These are phyloP conservation scores for Sordaria brevicollis DNA, from an alignment of 495 filamentous ascomycete genomes.

Conservation along the genomic window DNA sequence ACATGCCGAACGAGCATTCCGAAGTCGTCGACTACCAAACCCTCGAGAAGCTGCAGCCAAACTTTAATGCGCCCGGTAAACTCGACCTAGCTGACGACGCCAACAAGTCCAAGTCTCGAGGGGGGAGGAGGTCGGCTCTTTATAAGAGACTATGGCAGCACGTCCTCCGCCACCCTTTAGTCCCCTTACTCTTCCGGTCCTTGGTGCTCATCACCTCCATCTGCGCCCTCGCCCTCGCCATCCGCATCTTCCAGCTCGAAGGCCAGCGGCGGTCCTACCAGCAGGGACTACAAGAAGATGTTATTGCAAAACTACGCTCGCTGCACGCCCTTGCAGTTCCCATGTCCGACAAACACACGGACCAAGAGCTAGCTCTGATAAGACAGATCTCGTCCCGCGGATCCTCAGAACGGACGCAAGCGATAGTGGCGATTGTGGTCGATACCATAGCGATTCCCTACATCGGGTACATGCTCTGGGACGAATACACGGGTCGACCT, in stretches of 20 bases:
- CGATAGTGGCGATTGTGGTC: constrained; percentile 82
- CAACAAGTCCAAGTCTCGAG: not conserved
- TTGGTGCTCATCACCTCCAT: constrained; percentile 75
- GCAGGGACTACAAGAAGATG: constrained; percentile 16
- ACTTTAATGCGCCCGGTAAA: constrained; percentile 29
- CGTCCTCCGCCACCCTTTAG: constrained; percentile 69
- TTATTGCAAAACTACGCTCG: not conserved
- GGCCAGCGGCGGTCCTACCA: constrained; percentile 3
- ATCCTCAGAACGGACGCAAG: constrained; percentile 55
- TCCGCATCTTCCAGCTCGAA: constrained; percentile 57
- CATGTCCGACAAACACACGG: not conserved
- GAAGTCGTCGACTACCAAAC: constrained; percentile 32
- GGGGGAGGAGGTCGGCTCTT: constrained; percentile 11
- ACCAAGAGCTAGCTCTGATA: not conserved
- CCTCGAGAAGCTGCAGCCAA: constrained; percentile 39
- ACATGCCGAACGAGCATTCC: constrained; percentile 31
- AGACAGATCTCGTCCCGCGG: not conserved
- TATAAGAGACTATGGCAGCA: constrained; percentile 35
- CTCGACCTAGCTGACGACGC: constrained; percentile 9
- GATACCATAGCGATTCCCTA: constrained; percentile 85
- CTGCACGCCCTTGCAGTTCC: not conserved
- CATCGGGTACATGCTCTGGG: constrained; percentile 84
- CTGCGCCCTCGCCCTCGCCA: constrained; percentile 70
- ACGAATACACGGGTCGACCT: constrained; percentile 92
- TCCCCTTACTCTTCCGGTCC: constrained; percentile 74